Percentiles rank a stretch among this genome's conserved stretches.
These are phyloP conservation scores for Erodium texanum DNA, from an alignment of 441 rosid species.

Conservation along the genomic window DNA sequence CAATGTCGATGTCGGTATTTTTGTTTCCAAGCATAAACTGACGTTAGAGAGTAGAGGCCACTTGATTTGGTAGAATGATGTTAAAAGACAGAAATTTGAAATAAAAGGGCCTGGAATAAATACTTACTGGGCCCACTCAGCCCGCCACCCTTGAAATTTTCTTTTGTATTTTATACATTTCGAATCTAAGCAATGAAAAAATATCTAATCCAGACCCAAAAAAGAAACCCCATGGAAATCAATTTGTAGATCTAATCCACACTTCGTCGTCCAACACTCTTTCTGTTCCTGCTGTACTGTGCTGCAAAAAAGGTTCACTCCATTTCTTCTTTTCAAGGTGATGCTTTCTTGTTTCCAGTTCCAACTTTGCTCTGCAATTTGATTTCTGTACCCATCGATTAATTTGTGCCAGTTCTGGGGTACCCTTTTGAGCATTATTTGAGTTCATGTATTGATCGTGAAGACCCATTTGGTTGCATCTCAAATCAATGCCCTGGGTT, in stretches of 20 bases:
- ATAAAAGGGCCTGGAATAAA: background rate
- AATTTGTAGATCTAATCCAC: slow-evolving; percentile 4
- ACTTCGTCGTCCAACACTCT: background rate
- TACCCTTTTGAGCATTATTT: background rate
- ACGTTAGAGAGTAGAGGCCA: background rate
- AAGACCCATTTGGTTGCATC: slow-evolving; percentile 6
- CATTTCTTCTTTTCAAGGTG: background rate
- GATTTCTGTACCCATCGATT: background rate
- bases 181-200: background rate
- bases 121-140: background rate
- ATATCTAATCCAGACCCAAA: background rate
- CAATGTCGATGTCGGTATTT: background rate
- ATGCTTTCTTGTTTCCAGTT: background rate
- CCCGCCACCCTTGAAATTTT: background rate
- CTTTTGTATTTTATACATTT: background rate
- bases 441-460: slow-evolving; percentile 1
- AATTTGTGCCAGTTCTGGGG: background rate
- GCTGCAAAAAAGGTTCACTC: background rate
- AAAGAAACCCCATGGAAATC: background rate
- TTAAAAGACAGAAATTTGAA: background rate
- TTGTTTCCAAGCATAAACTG: background rate
- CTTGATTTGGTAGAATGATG: background rate
- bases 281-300: background rate
- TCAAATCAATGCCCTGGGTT: background rate
- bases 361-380: background rate